Percentiles rank a stretch among this genome's conserved stretches.
These are phyloP conservation scores for Canna indica DNA, from an alignment of 176 grass and related monocot genomes.

Conservation along the genomic window DNA sequence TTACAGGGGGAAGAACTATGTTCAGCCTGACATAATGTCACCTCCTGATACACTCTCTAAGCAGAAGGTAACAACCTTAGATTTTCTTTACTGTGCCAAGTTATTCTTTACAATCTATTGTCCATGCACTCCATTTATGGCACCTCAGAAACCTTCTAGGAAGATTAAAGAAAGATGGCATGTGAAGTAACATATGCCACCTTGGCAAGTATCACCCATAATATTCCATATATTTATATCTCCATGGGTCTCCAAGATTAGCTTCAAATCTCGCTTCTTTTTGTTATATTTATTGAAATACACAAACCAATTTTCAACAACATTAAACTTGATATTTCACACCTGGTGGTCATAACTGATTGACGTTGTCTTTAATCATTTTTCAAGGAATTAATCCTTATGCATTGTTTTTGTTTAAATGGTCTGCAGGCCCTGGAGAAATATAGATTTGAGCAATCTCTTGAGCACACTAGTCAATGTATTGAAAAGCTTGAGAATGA, in stretches of 20 bases:
- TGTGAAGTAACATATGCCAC: too few relatives aligned
- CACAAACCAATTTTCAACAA: not conserved
- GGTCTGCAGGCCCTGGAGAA: slow-evolving; percentile 58
- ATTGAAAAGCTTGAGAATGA: slow-evolving; percentile 60
- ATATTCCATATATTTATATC: not conserved
- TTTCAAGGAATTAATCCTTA: not conserved
- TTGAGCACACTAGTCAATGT: slow-evolving; percentile 64
- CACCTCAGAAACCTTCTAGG: not conserved
- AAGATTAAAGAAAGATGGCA: not conserved
- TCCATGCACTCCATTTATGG: not conserved
- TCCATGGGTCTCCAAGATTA: not conserved
- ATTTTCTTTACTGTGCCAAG: not conserved
- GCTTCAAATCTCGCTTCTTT: not conserved
- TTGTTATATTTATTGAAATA: not conserved
- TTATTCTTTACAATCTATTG: not conserved
- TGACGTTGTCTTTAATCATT: not conserved
- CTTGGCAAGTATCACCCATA: too few relatives aligned
- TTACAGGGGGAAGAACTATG: slow-evolving; percentile 69
- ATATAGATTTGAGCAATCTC: slow-evolving; percentile 76
- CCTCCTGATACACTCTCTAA: slow-evolving; percentile 65
- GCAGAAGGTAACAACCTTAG: slow-evolving; percentile 45
- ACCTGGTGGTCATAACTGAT: not conserved
- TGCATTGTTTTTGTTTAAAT: not conserved
- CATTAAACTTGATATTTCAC: not conserved
- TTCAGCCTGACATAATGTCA: slow-evolving; percentile 61